Conservation (phyloP, 345 rosid species). For the Aquilaria sinensis region DNA sequence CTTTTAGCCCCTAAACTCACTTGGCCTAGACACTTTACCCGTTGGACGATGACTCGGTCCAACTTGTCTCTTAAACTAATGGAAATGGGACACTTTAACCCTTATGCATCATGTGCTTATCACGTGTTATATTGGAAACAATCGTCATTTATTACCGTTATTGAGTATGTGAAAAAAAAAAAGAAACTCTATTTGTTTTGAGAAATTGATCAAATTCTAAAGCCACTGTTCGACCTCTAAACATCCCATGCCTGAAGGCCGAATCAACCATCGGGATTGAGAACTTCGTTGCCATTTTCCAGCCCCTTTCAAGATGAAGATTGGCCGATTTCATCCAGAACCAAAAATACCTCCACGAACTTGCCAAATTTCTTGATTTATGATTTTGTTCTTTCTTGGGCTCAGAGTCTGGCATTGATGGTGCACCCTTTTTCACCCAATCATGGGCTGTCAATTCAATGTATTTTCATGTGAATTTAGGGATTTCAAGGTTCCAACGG, state of each 20-base stretch:
- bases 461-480: conserved; percentile 26
- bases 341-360: conserved; percentile 5
- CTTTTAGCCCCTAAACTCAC: no score
- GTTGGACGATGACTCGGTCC: no score
- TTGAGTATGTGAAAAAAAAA: no score
- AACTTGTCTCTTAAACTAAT: no score
- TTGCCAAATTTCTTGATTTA: conserved; percentile 23
- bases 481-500: conserved; percentile 13
- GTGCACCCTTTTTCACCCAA: not conserved
- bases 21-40: no score
- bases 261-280: conserved; percentile 14
- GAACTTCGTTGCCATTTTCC: conserved; percentile 19
- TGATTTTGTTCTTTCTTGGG: conserved; percentile 40
- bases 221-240: conserved; percentile 32
- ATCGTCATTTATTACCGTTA: no score
- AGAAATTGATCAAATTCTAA: no score
- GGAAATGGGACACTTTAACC: no score
- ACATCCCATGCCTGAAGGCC: conserved; percentile 25
- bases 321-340: conserved; percentile 23
- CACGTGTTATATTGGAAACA: no score
- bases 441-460: conserved; percentile 32
- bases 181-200: no score
- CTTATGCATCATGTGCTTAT: no score
- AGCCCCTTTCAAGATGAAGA: conserved; percentile 13
- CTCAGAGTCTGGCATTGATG: conserved; percentile 23